These are phyloP conservation scores for Pythium sp. DNA, from an alignment of 352 stramenopile genomes.

Conservation along the genomic window DNA sequence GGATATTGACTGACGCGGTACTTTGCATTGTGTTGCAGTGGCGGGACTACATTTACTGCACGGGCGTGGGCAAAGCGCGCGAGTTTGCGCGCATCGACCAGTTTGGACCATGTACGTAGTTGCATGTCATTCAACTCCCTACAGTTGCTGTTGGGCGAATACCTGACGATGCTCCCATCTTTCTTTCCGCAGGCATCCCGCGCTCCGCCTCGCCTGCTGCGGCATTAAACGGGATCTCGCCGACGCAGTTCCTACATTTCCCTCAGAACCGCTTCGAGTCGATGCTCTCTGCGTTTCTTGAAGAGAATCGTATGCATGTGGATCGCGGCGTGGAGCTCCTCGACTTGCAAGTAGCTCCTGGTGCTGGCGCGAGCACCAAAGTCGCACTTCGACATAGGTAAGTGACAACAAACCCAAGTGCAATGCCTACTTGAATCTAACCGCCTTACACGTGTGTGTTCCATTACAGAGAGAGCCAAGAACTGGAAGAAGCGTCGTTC, in stretches of 20 bases:
- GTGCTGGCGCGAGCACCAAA: slow-evolving; percentile 12
- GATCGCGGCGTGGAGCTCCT: slow-evolving; percentile 65
- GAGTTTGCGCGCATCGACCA: slow-evolving; percentile 82
- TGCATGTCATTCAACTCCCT: not conserved
- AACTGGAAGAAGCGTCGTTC: slow-evolving; percentile 40
- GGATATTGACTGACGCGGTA: not conserved
- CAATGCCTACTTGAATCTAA: not conserved
- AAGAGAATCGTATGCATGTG: slow-evolving; percentile 39
- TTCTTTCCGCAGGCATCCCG: slow-evolving; percentile 38
- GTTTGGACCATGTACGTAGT: slow-evolving; percentile 57
- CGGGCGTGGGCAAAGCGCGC: slow-evolving; percentile 50
- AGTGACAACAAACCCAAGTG: slow-evolving; percentile 1
- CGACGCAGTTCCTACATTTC: slow-evolving; percentile 84
- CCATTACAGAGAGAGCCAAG: slow-evolving; percentile 24
- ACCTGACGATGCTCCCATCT: not conserved
- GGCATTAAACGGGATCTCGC: slow-evolving; percentile 41
- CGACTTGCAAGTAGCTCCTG: slow-evolving; percentile 23
- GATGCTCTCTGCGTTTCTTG: slow-evolving; percentile 54
- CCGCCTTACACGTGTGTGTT: slow-evolving; percentile 5
- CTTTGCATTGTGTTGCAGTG: slow-evolving; percentile 36
- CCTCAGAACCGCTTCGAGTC: slow-evolving; percentile 81
- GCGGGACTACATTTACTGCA: slow-evolving; percentile 86
- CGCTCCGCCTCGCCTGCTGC: slow-evolving; percentile 21
- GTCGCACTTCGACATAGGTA: slow-evolving; percentile 55
- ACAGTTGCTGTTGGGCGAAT: not conserved